Base-by-base conservation (phyloP, 768 basidiomycete species). In the Suillus sp. region DNA sequence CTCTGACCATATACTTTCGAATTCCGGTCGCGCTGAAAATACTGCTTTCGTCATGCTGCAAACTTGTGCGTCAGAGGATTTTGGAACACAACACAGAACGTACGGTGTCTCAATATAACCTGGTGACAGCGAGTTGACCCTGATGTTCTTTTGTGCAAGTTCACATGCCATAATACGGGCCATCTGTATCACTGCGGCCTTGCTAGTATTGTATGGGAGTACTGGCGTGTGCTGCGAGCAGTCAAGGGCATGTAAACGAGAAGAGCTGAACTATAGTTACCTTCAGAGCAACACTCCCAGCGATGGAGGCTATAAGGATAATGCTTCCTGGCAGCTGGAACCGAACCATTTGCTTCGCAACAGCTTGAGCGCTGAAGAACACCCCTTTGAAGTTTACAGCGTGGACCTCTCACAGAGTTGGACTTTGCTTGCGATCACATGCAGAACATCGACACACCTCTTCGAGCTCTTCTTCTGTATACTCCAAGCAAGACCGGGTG, bases 121-220 rank as follows among this genome's bases (percentile, higher is more conserved):
- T 1, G 88, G 88, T 9, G 88, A 89, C 40, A 91, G 77, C 4
- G 84, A 78, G 71, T 91, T 91, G 60, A 89, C 87, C 6, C 88
- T 79, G 60, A 91, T 89, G 8, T 79, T 77, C 70, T 85, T 79
- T 25, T 75, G 75, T 7, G 86, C 89, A 22, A 91, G 79, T 71
- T 91, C 89, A 70, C 87, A 89, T 9, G 88, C 88, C 87, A 91
- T 87, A 68, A 84, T 86, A 40, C 89, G 81, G 13, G 81, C 84
- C 87, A 90, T 89, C 71, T 91, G 89, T 34, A 90, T 74, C 6
- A 91, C 88, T 2, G 85, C 89, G 5, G 85, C 83, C 72, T 91
- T 90, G 74, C 85, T 86, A 50, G 83, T 79, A 73, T 89, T 88
- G 73, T 90, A 90, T 14, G 86, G 82, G 38, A 86, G 81, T 86